A percentile compares a stretch with the other conserved stretches of the same genome.
Evolutionary conservation across 768 basidiomycete species (phyloP).

Genomic region (Cystobasidium tubakii): DNA sequence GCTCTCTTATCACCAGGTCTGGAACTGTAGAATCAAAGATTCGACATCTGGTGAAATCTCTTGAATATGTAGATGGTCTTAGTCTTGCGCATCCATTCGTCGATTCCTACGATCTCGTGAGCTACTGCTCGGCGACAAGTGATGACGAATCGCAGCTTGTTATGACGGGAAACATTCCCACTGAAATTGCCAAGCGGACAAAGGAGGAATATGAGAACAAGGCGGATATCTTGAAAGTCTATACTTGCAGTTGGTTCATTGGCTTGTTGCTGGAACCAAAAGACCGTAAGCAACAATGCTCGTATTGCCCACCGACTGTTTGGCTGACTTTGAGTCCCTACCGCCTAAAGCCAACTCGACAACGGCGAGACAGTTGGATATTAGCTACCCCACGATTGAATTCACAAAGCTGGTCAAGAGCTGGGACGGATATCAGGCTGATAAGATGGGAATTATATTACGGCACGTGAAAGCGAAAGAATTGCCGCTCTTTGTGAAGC

Average conservation of each 20-base stretch:
- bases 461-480: slow-evolving; percentile 83
- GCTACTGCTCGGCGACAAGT: slow-evolving; percentile 67
- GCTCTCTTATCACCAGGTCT: slow-evolving; percentile 54
- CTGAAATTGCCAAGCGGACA: slow-evolving; percentile 64
- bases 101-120: slow-evolving; percentile 84
- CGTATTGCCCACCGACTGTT: neutral
- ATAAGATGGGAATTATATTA: slow-evolving; percentile 87
- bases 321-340: neutral
- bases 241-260: slow-evolving; percentile 97
- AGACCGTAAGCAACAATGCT: slow-evolving; percentile 57
- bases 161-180: slow-evolving; percentile 77
- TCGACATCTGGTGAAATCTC: slow-evolving; percentile 93
- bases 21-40: slow-evolving; percentile 97
- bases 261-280: slow-evolving; percentile 87
- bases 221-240: slow-evolving; percentile 55
- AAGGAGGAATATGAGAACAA: slow-evolving; percentile 67
- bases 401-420: slow-evolving; percentile 87
- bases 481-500: neutral
- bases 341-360: slow-evolving; percentile 24
- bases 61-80: slow-evolving; percentile 89
- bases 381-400: slow-evolving; percentile 92
- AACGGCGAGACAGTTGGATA: slow-evolving; percentile 69
- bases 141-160: slow-evolving; percentile 75
- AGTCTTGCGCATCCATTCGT: slow-evolving; percentile 89
- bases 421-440: slow-evolving; percentile 92